Conservation (phyloP, 164 flowering plant genomes). For the Macadamia tetraphylla region DNA sequence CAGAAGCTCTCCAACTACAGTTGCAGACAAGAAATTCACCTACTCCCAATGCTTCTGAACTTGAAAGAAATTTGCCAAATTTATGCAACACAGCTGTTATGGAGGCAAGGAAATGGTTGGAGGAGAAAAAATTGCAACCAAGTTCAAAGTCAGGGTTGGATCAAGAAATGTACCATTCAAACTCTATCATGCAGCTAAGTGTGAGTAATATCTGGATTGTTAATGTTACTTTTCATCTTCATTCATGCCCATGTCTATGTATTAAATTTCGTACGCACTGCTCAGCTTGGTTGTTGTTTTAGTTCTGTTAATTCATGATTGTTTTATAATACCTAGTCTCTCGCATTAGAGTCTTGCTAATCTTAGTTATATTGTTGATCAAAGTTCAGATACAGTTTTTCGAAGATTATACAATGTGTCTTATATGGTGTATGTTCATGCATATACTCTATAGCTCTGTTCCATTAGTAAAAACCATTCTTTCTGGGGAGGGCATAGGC, state of each 20-base stretch:
- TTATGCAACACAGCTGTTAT: constrained; percentile 38
- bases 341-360: too few species aligned
- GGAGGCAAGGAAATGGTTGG: constrained; percentile 76
- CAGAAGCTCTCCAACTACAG: constrained; percentile 6
- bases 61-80: constrained; percentile 21
- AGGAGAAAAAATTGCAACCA: constrained; percentile 55
- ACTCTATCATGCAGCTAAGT: constrained; percentile 21
- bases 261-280: background rate
- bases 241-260: background rate
- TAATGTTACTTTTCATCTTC: background rate
- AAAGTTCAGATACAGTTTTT: too few species aligned
- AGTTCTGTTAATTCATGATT: background rate
- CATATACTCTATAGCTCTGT: too few species aligned
- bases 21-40: constrained; percentile 6
- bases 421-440: too few species aligned
- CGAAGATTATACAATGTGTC: too few species aligned
- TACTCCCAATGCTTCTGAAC: constrained; percentile 16
- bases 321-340: background rate
- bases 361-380: too few species aligned
- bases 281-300: background rate
- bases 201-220: constrained; percentile 34
- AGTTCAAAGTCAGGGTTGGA: constrained; percentile 32
- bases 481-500: too few species aligned
- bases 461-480: too few species aligned
- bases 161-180: constrained; percentile 23